These are phyloP conservation scores for Bombardia bombarda DNA, from an alignment of 495 filamentous ascomycete species.

Conservation along the genomic window DNA sequence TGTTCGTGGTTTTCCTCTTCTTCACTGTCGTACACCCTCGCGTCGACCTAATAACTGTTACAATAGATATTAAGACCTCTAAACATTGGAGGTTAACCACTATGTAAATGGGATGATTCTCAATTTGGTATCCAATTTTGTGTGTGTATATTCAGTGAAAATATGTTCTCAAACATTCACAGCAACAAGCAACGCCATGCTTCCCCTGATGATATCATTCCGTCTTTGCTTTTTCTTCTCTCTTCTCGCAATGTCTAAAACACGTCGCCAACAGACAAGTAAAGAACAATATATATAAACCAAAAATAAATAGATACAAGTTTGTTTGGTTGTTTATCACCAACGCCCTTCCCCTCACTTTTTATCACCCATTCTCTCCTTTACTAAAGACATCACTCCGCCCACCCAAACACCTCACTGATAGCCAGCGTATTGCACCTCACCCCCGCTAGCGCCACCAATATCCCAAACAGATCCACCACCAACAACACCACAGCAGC, in stretches of 20 bases:
- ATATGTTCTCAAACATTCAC: no score
- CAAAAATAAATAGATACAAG: no score
- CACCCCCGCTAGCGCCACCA: constrained; percentile 62
- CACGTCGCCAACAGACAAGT: not conserved
- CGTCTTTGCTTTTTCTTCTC: not conserved
- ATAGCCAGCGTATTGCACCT: constrained; percentile 69
- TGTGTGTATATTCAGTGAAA: no score
- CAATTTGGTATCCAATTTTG: not conserved
- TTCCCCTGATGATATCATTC: no score
- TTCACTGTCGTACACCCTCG: no score
- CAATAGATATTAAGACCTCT: no score
- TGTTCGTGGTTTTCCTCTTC: no score
- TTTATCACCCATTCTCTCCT: not conserved
- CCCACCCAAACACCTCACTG: constrained; percentile 83
- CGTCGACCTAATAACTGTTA: no score
- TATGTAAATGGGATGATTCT: no score
- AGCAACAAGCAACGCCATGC: not conserved
- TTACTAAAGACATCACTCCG: constrained; percentile 19
- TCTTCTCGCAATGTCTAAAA: not conserved
- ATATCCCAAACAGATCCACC: constrained; percentile 64
- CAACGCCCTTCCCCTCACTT: not conserved
- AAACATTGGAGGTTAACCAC: no score
- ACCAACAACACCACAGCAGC: constrained; percentile 63
- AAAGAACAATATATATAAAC: not conserved
- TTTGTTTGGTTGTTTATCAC: no score